Conservation (phyloP, 2,329 filamentous ascomycete genomes). For the Fusarium zealandicum region DNA sequence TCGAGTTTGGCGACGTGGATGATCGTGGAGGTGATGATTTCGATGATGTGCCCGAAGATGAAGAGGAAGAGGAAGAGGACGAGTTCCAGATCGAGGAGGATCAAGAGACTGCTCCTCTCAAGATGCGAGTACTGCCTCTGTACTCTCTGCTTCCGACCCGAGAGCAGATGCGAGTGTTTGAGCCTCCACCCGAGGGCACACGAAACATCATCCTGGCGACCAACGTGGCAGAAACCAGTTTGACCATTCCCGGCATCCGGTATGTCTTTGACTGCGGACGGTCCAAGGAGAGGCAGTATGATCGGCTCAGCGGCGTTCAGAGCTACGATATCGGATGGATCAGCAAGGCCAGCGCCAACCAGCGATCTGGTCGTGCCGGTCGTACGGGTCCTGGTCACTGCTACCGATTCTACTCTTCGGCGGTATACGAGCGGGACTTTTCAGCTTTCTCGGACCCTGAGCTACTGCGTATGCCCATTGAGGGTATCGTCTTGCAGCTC, state of each 20-base stretch:
- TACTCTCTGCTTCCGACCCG: constrained; percentile 91
- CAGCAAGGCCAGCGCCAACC: constrained; percentile 93
- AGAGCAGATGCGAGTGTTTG: constrained; percentile 91
- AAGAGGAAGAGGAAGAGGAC: constrained; percentile 66
- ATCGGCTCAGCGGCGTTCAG: constrained; percentile 88
- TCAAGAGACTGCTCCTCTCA: constrained; percentile 64
- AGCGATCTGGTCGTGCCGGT: constrained; percentile 91
- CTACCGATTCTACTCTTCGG: constrained; percentile 92
- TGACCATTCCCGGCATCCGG: constrained; percentile 93
- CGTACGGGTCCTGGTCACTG: constrained; percentile 96
- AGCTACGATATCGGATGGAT: constrained; percentile 97
- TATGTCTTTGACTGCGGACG: constrained; percentile 97
- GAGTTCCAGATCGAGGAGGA: constrained; percentile 76
- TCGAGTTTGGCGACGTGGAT: constrained; percentile 77
- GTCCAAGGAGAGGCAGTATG: constrained; percentile 90
- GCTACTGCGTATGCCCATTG: constrained; percentile 88
- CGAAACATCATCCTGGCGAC: constrained; percentile 90
- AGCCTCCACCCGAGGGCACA: constrained; percentile 80
- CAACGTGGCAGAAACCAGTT: constrained; percentile 95
- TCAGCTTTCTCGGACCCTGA: constrained; percentile 86
- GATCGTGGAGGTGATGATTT: constrained; percentile 69
- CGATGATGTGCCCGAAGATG: constrained; percentile 65
- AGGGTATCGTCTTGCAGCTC: constrained; percentile 89
- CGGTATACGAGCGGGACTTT: constrained; percentile 91
- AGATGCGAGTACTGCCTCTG: constrained; percentile 88